Conservation (phyloP, 495 filamentous ascomycete species). For the Aspergillus avenaceus region DNA sequence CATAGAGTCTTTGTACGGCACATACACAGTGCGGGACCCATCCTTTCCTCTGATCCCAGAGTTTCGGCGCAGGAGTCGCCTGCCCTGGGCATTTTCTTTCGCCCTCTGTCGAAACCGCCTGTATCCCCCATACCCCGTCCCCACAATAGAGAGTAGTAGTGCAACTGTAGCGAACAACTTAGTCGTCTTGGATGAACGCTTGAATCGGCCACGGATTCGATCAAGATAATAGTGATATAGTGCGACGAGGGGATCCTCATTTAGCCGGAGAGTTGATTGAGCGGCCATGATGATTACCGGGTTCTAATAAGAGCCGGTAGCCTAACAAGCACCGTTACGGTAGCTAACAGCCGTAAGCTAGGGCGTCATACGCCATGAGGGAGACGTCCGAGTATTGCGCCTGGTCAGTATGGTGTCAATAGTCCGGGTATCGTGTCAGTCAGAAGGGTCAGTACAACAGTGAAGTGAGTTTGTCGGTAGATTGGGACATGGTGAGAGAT, state of each 20-base stretch:
- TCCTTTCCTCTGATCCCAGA: slow-evolving; percentile 90
- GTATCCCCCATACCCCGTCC: slow-evolving; percentile 68
- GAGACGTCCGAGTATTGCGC: neutral
- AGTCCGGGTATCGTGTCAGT: too few species aligned
- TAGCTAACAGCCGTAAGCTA: slow-evolving; percentile 15
- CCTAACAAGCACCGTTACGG: slow-evolving; percentile 7
- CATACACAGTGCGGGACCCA: slow-evolving; percentile 89
- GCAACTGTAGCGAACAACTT: slow-evolving; percentile 70
- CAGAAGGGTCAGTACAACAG: neutral
- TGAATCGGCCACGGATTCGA: slow-evolving; percentile 55
- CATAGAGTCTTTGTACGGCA: slow-evolving; percentile 75
- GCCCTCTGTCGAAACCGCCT: slow-evolving; percentile 65
- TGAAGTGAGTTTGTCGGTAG: neutral
- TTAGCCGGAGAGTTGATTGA: slow-evolving; percentile 75
- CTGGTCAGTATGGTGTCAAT: too few species aligned
- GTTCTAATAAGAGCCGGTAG: neutral
- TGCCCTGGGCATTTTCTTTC: slow-evolving; percentile 74
- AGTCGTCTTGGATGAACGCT: slow-evolving; percentile 59
- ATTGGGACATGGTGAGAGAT: slow-evolving; percentile 14
- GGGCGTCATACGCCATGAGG: slow-evolving; percentile 17
- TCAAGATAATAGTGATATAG: slow-evolving; percentile 65
- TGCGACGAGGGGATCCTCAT: slow-evolving; percentile 63
- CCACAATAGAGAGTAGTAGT: slow-evolving; percentile 71
- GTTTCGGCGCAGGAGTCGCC: slow-evolving; percentile 79
- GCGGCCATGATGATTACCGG: slow-evolving; percentile 60